These are phyloP conservation scores for Pittosporum tobira DNA, from an alignment of 129 eudicot species.

Conservation along the genomic window DNA sequence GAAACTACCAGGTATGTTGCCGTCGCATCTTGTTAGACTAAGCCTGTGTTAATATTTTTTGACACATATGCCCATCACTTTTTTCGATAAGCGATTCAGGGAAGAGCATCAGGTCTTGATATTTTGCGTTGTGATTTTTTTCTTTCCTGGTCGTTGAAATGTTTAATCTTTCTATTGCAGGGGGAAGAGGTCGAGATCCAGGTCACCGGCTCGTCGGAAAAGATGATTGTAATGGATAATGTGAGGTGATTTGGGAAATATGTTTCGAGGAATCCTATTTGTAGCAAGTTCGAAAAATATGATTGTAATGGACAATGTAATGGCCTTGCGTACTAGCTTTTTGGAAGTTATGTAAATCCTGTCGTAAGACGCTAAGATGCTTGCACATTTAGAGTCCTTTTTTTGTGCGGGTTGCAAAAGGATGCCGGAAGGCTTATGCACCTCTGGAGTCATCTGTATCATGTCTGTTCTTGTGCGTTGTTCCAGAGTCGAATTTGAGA, in stretches of 20 bases:
- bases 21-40: constrained; percentile 6
- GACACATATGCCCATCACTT: constrained; percentile 6
- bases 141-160: constrained; percentile 18
- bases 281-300: no score
- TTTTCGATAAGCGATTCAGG: constrained; percentile 15
- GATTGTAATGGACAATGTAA: no score
- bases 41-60: constrained; percentile 12
- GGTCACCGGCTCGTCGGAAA: constrained; percentile 49
- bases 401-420: no score
- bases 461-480: no score
- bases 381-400: no score
- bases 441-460: no score
- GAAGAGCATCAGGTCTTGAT: constrained; percentile 20
- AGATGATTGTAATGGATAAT: constrained; percentile 23
- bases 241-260: background rate
- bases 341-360: no score
- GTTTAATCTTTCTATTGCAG: constrained; percentile 30
- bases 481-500: no score
- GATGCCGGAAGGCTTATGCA: no score
- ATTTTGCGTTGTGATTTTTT: background rate
- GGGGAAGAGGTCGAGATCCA: constrained; percentile 74
- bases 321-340: no score
- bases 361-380: no score
- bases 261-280: no score
- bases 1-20: constrained; percentile 75